Conservation (phyloP, 192 early-diverging fungal species). For the Jimgerdemannia lactiflua region DNA sequence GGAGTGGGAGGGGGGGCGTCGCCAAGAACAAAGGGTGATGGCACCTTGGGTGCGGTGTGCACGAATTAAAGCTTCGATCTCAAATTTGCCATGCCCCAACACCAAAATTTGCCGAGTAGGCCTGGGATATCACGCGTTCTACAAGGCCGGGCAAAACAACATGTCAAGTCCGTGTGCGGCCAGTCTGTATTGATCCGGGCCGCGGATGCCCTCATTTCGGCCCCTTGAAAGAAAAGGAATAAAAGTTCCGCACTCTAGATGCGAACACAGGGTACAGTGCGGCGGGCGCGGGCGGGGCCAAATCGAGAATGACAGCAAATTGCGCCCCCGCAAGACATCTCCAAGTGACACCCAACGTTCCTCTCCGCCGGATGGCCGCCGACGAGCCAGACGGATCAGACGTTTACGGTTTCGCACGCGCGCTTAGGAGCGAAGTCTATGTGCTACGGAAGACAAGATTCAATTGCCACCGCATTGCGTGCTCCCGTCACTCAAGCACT, state of each 20-base stretch:
- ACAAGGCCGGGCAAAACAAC: not conserved
- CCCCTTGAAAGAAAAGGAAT: not conserved
- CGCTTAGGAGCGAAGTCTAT: not conserved
- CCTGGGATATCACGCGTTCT: not conserved
- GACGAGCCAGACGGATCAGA: not conserved
- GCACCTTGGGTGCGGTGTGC: too few species aligned
- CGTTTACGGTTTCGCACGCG: not conserved
- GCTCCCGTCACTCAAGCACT: not conserved
- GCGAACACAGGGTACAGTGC: not conserved
- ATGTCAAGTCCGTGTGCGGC: not conserved
- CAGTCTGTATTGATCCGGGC: not conserved
- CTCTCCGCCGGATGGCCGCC: not conserved
- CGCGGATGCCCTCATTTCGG: not conserved
- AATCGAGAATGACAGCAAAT: not conserved
- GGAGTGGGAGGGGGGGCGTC: too few species aligned
- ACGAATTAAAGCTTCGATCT: too few species aligned
- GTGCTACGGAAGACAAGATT: not conserved
- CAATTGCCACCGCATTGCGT: not conserved
- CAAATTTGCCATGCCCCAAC: too few species aligned
- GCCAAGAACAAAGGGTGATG: too few species aligned
- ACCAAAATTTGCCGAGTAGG: too few species aligned
- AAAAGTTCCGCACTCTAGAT: not conserved
- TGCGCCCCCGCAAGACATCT: not conserved
- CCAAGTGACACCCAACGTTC: not conserved
- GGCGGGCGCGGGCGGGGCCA: not conserved